Base-by-base conservation (phyloP, 148 eudicot species). In the Fagopyrum tataricum region DNA sequence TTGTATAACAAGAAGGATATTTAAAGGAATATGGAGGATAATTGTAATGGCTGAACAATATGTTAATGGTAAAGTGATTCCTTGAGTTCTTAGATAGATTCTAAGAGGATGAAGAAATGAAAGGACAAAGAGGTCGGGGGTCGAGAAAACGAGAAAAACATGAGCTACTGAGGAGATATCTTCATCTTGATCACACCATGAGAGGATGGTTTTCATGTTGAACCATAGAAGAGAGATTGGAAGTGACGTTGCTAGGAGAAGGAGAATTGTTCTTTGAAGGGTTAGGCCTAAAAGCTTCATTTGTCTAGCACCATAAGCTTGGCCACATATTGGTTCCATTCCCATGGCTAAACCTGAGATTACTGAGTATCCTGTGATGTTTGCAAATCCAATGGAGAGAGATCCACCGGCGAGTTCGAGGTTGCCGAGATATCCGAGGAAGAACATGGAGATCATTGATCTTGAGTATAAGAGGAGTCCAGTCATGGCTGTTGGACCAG, bases 301-400 rank as follows among this genome's bases (percentile, higher is more conserved):
- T 70, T 88, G 91, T 71, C 87, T 88, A 0, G 97, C 98, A 6
- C 98, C 98, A 39, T 83, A 91, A 20, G 97, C 97, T 77, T 95
- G 98, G 23, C 97, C 97, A 74, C 97, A 91, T 18, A 95, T 91
- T 51, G 98, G 98, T 31, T 95, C 98, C 98, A 95, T 95, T 6
- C 97, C 98, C 97, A 91, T 91, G 82, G 97, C 93, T n/a, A 95
- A 46, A 10, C 98, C 98, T 0, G 97, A 88, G 76, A 95, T 79
- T 48, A 95, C 88, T 2, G 98, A 91, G 84, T 91, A 95, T 44
- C 98, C 98, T 24, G 98, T 95, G 8, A 95, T 91, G 89, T 95
- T 95, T 6, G 98, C 98, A 21, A 95, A 86, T 8, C 97, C 96
- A 6, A 95, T 88, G 53, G 97, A 73, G 21, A 95, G 90, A 2